Percentiles rank a stretch among this genome's conserved stretches.
These are phyloP conservation scores for Yarrowia sp. DNA, from an alignment of 805 yeast genomes.

Conservation along the genomic window DNA sequence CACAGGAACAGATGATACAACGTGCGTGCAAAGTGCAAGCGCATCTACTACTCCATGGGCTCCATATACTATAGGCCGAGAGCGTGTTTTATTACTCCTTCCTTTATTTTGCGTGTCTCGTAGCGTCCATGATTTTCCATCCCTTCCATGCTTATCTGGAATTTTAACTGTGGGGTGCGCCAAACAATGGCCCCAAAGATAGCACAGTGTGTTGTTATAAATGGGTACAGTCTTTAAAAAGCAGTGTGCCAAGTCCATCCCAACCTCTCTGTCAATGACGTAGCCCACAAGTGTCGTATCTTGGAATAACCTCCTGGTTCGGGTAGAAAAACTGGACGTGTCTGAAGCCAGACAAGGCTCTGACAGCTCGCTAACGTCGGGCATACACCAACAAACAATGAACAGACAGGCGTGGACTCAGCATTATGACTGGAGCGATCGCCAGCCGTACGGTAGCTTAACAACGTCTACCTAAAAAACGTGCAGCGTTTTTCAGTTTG, in stretches of 20 bases:
- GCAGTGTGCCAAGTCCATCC: neutral
- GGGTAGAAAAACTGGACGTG: no score
- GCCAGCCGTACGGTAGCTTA: slow-evolving; percentile 23
- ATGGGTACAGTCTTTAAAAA: slow-evolving; percentile 13
- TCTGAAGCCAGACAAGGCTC: no score
- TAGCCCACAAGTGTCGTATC: no score
- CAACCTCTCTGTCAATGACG: no score
- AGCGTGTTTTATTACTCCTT: neutral
- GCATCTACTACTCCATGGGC: neutral
- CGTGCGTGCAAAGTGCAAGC: neutral
- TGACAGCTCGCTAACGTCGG: no score
- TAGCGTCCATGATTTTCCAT: no score
- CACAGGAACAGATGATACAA: neutral
- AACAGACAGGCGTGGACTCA: no score
- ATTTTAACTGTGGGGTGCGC: slow-evolving; percentile 2
- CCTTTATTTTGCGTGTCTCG: no score
- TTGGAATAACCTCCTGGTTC: no score
- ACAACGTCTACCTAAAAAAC: slow-evolving; percentile 5
- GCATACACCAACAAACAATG: no score
- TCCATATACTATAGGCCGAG: neutral
- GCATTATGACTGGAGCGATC: slow-evolving; percentile 21
- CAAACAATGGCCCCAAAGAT: slow-evolving; percentile 15
- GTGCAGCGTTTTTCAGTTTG: neutral
- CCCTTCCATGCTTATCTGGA: neutral
- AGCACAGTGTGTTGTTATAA: slow-evolving; percentile 6